A percentile compares a stretch with the other conserved stretches of the same genome.
Evolutionary conservation across 2,329 filamentous ascomycete species (phyloP).

Genomic region (Graphiopsis chlorocephala): DNA sequence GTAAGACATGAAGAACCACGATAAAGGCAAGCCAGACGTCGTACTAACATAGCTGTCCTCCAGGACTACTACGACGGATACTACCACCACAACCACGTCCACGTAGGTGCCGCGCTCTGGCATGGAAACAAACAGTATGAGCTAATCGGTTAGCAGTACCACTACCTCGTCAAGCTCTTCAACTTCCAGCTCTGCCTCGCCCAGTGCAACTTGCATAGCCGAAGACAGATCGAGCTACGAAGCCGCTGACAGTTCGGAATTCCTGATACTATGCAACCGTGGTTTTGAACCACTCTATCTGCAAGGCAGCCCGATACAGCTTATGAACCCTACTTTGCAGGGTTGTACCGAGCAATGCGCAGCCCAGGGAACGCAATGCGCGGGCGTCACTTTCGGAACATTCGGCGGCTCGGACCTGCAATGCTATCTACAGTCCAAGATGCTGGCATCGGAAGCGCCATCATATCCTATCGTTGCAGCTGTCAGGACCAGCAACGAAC

Average conservation of each 20-base stretch:
- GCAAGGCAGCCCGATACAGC: background rate
- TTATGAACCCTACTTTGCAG: background rate
- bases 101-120: background rate
- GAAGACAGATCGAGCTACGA: background rate
- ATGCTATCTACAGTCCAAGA: background rate
- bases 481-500: background rate
- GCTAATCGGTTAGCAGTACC: background rate
- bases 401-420: background rate
- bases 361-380: slow-evolving; percentile 1
- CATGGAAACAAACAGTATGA: background rate
- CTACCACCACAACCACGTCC: background rate
- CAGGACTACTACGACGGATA: background rate
- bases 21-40: background rate
- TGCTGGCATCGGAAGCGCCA: background rate
- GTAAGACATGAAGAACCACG: background rate
- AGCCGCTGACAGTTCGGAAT: background rate
- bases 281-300: background rate
- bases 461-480: background rate
- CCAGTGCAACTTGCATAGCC: background rate
- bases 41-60: background rate
- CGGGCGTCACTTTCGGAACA: background rate
- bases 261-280: background rate
- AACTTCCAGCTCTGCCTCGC: background rate
- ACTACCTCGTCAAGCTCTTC: background rate
- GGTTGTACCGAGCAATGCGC: slow-evolving; percentile 2